Conservation (phyloP, 805 yeast species). For the Yarrowia osloensis region DNA sequence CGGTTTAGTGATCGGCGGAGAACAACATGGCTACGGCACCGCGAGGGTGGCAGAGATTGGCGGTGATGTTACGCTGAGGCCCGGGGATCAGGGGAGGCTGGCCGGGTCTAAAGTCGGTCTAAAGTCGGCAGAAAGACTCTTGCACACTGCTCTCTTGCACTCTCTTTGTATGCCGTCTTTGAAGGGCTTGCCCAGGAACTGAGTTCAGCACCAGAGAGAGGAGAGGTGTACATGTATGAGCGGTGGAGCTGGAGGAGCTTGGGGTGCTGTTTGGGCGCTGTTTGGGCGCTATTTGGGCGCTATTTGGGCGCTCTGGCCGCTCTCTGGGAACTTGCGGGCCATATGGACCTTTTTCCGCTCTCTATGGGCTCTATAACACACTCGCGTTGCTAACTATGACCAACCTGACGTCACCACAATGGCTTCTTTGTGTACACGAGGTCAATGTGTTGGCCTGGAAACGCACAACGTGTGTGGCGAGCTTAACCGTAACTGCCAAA, state of each 20-base stretch:
- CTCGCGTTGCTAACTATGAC: neutral
- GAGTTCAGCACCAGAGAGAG: neutral
- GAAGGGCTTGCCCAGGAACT: constrained; percentile 6
- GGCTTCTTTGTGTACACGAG: constrained; percentile 15
- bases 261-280: too few relatives aligned
- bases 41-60: neutral
- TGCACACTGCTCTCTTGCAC: too few relatives aligned
- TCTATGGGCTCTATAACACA: neutral
- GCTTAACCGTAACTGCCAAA: neutral
- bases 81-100: neutral
- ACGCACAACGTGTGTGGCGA: constrained; percentile 7
- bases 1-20: constrained; percentile 11
- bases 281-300: too few relatives aligned
- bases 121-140: too few relatives aligned
- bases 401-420: constrained; percentile 25
- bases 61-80: neutral
- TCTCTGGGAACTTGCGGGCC: too few relatives aligned
- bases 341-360: too few relatives aligned
- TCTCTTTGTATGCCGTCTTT: neutral
- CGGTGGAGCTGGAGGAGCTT: too few relatives aligned
- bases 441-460: constrained; percentile 30
- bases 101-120: neutral
- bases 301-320: too few relatives aligned
- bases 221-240: neutral
- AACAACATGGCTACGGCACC: constrained; percentile 21